phyloP scores from a whole-genome alignment of 352 stramenopile genomes.

The Globisporangium radiosum region DNA sequence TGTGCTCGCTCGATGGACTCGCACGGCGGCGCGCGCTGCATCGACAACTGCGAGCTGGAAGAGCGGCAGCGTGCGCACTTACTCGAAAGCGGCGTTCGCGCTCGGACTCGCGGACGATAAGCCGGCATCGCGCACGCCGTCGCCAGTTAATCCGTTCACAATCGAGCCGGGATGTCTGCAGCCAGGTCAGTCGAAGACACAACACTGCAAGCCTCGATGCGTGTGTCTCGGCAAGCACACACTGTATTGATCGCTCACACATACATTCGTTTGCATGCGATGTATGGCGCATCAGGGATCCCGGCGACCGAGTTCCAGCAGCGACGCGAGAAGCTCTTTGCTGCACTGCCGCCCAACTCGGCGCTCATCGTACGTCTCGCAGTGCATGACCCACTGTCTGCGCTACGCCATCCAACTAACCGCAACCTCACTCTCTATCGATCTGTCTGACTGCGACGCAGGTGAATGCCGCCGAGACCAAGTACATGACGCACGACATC shows the following conservation, averaged over 20 bases:
- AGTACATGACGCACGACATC: slow-evolving; percentile 87
- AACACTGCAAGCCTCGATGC: neutral
- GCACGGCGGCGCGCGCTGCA: neutral
- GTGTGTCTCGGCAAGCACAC: too few species aligned
- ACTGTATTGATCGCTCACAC: neutral
- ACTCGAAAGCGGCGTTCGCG: slow-evolving; percentile 24
- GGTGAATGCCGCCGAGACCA: slow-evolving; percentile 61
- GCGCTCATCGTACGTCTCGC: slow-evolving; percentile 46
- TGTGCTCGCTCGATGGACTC: too few species aligned
- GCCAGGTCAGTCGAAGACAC: slow-evolving; percentile 22
- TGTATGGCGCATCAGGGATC: slow-evolving; percentile 15
- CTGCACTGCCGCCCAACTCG: slow-evolving; percentile 59
- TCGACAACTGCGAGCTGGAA: neutral
- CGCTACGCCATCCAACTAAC: too few species aligned
- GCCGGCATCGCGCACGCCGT: neutral
- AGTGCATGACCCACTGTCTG: neutral
- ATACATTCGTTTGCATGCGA: slow-evolving; percentile 4
- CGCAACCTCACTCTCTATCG: too few species aligned
- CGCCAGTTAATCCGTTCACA: slow-evolving; percentile 40
- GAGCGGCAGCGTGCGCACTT: neutral
- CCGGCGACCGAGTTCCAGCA: slow-evolving; percentile 56
- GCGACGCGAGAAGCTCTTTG: slow-evolving; percentile 54
- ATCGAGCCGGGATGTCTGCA: slow-evolving; percentile 38
- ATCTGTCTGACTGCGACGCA: slow-evolving; percentile 1
- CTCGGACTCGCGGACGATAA: slow-evolving; percentile 19